These are phyloP conservation scores for Maudiozyma barnettii DNA, from an alignment of 805 yeast species.

Conservation along the genomic window DNA sequence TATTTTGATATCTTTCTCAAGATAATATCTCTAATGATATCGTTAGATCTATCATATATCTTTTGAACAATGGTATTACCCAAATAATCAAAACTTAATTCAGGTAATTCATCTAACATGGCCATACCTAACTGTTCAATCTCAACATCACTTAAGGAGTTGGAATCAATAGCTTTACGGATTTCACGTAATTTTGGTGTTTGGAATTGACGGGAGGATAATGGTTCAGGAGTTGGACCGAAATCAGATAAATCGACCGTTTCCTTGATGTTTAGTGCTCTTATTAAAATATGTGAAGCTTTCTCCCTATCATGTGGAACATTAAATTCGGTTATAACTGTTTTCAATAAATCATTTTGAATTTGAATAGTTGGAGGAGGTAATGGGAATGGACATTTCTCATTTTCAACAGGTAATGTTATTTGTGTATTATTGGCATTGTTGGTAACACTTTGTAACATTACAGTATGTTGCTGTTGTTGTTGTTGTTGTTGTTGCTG, in stretches of 20 bases:
- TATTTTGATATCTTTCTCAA: constrained; percentile 66
- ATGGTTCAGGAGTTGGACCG: constrained; percentile 74
- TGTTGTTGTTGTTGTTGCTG: neutral
- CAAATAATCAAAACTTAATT: constrained; percentile 80
- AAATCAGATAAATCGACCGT: constrained; percentile 38
- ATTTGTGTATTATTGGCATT: constrained; percentile 2
- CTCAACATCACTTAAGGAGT: constrained; percentile 46
- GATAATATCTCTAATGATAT: constrained; percentile 69
- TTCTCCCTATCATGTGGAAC: constrained; percentile 1
- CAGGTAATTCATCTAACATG: constrained; percentile 84
- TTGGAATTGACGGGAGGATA: constrained; percentile 64
- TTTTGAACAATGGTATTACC: constrained; percentile 98
- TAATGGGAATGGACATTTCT: constrained; percentile 27
- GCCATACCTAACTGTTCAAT: constrained; percentile 75
- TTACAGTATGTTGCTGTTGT: neutral
- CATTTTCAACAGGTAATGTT: constrained; percentile 18
- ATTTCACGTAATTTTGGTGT: constrained; percentile 84
- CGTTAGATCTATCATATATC: constrained; percentile 62
- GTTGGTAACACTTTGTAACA: constrained; percentile 2
- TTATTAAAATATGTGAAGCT: constrained; percentile 1
- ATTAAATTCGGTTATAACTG: neutral
- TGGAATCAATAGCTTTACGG: constrained; percentile 61
- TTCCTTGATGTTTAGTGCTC: constrained; percentile 8
- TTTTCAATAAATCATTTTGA: constrained; percentile 3
- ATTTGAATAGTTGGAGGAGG: constrained; percentile 26